These are phyloP conservation scores for Pythium folliculosum DNA, from an alignment of 352 stramenopile genomes.

Conservation along the genomic window DNA sequence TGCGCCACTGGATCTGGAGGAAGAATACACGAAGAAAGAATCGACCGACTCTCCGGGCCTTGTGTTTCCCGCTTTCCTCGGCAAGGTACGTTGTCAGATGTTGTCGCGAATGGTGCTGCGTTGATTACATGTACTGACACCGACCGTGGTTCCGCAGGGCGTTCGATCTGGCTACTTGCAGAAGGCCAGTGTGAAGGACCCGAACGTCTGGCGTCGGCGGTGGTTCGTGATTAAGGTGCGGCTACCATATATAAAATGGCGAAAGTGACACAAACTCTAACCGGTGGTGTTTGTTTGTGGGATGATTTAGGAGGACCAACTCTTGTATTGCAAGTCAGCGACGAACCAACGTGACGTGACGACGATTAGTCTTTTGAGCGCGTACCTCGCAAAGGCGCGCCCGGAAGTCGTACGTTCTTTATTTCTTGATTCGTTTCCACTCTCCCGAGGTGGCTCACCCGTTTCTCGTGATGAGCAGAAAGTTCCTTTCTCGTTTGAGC, in stretches of 20 bases:
- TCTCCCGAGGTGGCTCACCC: too few relatives aligned
- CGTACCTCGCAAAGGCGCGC: conserved; percentile 72
- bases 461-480: conserved; percentile 34
- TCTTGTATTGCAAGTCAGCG: conserved; percentile 85
- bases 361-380: conserved; percentile 73
- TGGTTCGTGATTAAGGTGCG: conserved; percentile 85
- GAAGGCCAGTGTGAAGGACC: conserved; percentile 77
- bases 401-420: conserved; percentile 64
- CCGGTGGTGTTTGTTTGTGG: neutral
- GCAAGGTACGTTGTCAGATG: conserved; percentile 41
- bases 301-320: conserved; percentile 56
- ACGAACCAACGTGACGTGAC: conserved; percentile 83
- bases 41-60: conserved; percentile 47
- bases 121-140: neutral
- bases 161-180: conserved; percentile 80
- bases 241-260: too few relatives aligned
- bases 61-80: conserved; percentile 68
- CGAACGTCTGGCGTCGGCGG: conserved; percentile 79
- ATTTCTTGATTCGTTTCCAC: neutral
- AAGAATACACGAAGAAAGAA: conserved; percentile 39
- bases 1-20: conserved; percentile 69
- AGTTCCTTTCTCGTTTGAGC: conserved; percentile 75
- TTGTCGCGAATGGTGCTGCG: too few relatives aligned
- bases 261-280: too few relatives aligned
- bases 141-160: conserved; percentile 33